phyloP scores from a whole-genome alignment of 257 asterid species.

The Leonotis leonurus region DNA sequence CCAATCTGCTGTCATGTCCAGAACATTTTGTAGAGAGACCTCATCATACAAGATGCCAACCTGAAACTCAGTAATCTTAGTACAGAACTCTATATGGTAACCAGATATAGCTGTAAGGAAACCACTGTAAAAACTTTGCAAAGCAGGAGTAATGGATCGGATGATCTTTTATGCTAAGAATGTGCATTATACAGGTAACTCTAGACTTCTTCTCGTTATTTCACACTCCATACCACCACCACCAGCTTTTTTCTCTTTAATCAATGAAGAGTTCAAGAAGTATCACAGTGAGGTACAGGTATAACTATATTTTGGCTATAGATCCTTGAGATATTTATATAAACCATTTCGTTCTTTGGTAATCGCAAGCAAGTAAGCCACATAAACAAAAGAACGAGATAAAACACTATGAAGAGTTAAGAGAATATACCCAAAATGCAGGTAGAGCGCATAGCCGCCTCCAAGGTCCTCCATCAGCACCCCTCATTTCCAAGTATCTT shows the following conservation, averaged over 20 bases:
- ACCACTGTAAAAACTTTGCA: not conserved
- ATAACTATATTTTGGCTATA: not conserved
- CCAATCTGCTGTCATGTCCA: slow-evolving; percentile 94
- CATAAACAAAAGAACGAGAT: not conserved
- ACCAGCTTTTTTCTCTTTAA: not conserved
- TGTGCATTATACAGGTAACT: not conserved
- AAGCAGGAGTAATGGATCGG: not conserved
- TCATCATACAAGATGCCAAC: slow-evolving; percentile 93
- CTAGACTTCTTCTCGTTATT: not conserved
- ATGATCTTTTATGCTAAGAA: not conserved
- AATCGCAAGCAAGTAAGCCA: not conserved
- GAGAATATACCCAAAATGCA: slow-evolving; percentile 76
- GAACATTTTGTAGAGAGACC: slow-evolving; percentile 60
- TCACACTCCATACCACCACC: not conserved
- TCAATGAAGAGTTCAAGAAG: not conserved
- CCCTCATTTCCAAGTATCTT: slow-evolving; percentile 97
- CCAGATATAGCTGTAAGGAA: not conserved
- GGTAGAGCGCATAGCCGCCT: slow-evolving; percentile 95
- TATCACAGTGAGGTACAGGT: not conserved
- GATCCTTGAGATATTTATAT: not conserved
- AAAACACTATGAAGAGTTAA: not conserved
- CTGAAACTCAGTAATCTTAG: slow-evolving; percentile 33
- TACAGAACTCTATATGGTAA: not conserved
- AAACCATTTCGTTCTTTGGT: not conserved
- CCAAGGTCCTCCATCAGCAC: slow-evolving; percentile 99